Evolutionary conservation across 176 grass and related monocot genomes (phyloP).

Genomic region (Carex scoparia): DNA sequence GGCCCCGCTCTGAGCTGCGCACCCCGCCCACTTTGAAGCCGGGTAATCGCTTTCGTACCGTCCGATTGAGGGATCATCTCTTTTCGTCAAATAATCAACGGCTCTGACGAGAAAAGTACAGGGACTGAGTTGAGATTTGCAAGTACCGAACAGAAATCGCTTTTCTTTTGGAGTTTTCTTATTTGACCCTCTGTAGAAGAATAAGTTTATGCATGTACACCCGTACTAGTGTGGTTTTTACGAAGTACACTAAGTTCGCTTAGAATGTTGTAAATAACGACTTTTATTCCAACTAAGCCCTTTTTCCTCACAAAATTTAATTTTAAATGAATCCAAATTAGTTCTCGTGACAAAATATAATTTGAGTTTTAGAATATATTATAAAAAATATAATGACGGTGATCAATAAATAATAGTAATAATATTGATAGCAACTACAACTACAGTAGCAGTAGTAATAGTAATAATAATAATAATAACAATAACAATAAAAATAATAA

Average conservation of each 20-base stretch:
- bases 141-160: neutral
- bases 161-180: slow-evolving; percentile 7
- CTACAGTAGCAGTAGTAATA: too few species aligned
- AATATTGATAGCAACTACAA: too few species aligned
- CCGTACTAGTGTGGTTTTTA: neutral
- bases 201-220: neutral
- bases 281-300: neutral
- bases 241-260: neutral
- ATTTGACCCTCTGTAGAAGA: slow-evolving; percentile 9
- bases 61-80: neutral
- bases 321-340: neutral
- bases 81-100: neutral
- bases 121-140: neutral
- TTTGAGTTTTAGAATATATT: neutral
- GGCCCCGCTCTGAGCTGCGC: neutral
- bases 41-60: neutral
- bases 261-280: neutral
- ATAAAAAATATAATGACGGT: neutral
- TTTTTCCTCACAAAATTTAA: neutral
- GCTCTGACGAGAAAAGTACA: neutral
- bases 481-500: too few species aligned
- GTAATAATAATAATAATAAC: too few species aligned
- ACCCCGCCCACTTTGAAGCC: neutral
- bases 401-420: too few species aligned
- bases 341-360: neutral